Evolutionary conservation across 768 basidiomycete genomes (phyloP), one percentile per base, ranked within the genome.

Genomic region (Pisolithus albus): DNA sequence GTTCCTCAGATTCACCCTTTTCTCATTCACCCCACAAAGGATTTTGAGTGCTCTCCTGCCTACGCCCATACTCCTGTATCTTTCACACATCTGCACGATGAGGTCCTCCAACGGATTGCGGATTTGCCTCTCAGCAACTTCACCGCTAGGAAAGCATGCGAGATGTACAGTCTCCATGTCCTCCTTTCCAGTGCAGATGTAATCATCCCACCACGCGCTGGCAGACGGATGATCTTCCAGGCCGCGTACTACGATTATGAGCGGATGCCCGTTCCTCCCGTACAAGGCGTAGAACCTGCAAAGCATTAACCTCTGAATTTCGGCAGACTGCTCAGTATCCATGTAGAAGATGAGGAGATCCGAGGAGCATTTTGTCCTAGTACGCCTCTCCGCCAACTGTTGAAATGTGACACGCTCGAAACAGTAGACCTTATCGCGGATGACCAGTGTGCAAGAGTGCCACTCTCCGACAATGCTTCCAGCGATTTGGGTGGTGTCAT

Each of bases 401-500:
- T 46, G 51, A 28, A 38, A 46, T 37, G 47, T 28, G 28, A 50
- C 51, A 15, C 51, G 49, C 23, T 52, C 46, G n/a, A 52, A 52
- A 36, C 38, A 38, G 36, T 50, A 52, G 37, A 48, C 38, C 47
- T 34, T 34, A 2, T 47, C 51, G 15, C 51, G 48, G 11, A 52
- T 52, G 13, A 38, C 36, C 1, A 52, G 36, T 24, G 13, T 50
- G 47, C 37, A 39, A 21, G 46, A 48, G 32, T 48, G 26, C 47
- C 51, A 52, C n/a, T 32, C 32, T 19, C 37, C 37, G 11, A 13
- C 34, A 7, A 48, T 50, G 24, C 47, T 39, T 28, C 48, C 51
- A 4, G 51, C 51, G 19, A 52, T 39, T 26, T 50, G 47, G 18
- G 37, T 48, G 7, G 40, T 13, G 15, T 39, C 50, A n/a, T 48